phyloP scores from a whole-genome alignment of 2,329 filamentous ascomycete species.

The Akanthomyces uredinophilus region DNA sequence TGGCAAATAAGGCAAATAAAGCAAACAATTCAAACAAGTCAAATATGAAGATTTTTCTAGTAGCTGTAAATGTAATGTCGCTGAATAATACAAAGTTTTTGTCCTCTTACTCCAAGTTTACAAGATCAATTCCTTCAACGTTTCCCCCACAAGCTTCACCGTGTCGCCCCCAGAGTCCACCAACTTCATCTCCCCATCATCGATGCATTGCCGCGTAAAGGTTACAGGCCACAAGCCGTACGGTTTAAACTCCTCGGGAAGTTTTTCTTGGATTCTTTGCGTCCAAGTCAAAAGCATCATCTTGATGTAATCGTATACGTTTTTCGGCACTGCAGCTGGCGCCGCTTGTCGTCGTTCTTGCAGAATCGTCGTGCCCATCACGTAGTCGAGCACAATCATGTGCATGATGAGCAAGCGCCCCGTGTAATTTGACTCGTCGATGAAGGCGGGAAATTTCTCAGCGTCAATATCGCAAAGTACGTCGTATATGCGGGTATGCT shows the following conservation, averaged over 20 bases:
- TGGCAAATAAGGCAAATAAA: too few species aligned
- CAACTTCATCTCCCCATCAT: constrained; percentile 7
- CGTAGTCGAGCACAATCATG: constrained; percentile 15
- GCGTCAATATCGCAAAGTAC: constrained; percentile 1
- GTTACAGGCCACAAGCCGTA: constrained; percentile 31
- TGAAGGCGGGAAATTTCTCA: constrained; percentile 10
- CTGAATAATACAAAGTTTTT: neutral
- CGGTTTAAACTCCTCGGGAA: constrained; percentile 26
- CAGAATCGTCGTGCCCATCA: constrained; percentile 10
- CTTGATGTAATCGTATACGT: constrained; percentile 21
- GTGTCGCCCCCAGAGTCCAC: constrained; percentile 15
- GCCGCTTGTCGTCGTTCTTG: constrained; percentile 5
- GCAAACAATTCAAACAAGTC: neutral
- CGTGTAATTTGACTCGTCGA: constrained; percentile 10
- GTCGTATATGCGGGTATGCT: constrained; percentile 14
- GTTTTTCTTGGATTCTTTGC: constrained; percentile 28
- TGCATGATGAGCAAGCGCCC: constrained; percentile 13
- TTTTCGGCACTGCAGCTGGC: constrained; percentile 5
- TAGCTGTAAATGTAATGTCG: neutral
- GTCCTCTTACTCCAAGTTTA: neutral
- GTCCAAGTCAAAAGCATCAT: constrained; percentile 35
- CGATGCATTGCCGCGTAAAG: constrained; percentile 20
- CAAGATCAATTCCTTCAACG: constrained; percentile 8
- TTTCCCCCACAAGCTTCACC: constrained; percentile 16
- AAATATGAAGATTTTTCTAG: neutral